These are phyloP conservation scores for Talinum fruticosum DNA, from an alignment of 148 eudicot genomes.

Conservation along the genomic window DNA sequence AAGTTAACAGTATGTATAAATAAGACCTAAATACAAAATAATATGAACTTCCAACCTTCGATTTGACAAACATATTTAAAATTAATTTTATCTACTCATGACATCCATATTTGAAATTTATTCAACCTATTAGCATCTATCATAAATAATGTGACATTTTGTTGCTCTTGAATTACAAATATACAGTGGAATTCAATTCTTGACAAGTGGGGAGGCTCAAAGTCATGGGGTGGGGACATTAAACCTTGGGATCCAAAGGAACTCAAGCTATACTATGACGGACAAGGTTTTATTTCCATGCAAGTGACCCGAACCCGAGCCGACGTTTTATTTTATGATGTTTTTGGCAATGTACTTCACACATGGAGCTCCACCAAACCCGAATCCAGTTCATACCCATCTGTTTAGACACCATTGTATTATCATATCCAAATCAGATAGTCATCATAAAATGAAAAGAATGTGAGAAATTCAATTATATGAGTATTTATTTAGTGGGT, in stretches of 20 bases:
- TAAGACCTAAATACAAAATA: too few relatives aligned
- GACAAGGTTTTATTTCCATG: conserved; percentile 88
- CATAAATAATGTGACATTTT: not conserved
- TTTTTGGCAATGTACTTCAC: conserved; percentile 54
- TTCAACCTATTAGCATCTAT: not conserved
- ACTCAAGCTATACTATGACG: conserved; percentile 68
- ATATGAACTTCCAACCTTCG: too few relatives aligned
- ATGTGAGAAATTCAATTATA: too few relatives aligned
- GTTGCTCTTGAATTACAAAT: not conserved
- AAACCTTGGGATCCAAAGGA: conserved; percentile 34
- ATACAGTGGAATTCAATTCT: conserved; percentile 62
- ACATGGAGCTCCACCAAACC: conserved; percentile 46
- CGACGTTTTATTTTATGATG: conserved; percentile 51
- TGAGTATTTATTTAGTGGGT: too few relatives aligned
- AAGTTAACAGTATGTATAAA: too few relatives aligned
- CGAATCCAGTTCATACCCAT: not conserved
- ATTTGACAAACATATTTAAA: too few relatives aligned
- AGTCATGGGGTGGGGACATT: conserved; percentile 85
- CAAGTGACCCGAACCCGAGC: conserved; percentile 33
- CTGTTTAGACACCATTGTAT: not conserved
- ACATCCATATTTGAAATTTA: not conserved
- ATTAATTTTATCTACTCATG: too few relatives aligned
- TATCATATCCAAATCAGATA: not conserved
- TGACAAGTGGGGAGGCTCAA: conserved; percentile 91
- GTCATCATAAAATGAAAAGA: too few relatives aligned